These are phyloP conservation scores for Leersia perrieri DNA, from an alignment of 176 grass and related monocot species.

Conservation along the genomic window DNA sequence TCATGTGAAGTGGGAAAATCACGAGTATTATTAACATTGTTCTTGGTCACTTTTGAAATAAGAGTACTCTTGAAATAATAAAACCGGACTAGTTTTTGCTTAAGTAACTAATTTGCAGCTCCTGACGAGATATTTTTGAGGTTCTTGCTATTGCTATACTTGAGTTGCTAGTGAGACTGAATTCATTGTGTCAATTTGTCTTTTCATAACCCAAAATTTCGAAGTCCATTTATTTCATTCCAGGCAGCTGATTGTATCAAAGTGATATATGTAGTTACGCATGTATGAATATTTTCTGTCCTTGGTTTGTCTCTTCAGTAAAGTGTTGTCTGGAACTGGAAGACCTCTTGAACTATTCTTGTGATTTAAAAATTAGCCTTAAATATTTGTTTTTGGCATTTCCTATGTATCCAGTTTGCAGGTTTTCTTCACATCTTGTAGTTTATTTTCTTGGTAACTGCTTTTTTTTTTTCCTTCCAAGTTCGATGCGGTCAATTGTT, in stretches of 20 bases:
- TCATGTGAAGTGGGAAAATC: neutral
- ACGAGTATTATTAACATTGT: neutral
- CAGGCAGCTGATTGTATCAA: neutral
- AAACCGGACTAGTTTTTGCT: neutral
- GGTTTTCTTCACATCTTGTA: neutral
- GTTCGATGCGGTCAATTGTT: neutral
- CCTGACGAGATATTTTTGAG: neutral
- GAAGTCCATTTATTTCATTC: neutral
- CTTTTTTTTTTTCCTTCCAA: neutral
- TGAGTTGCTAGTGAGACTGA: neutral
- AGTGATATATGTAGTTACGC: neutral
- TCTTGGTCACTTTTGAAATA: neutral
- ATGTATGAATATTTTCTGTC: neutral
- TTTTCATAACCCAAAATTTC: neutral
- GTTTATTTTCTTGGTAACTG: slow-evolving; percentile 8
- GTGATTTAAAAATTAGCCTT: neutral
- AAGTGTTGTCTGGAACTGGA: neutral
- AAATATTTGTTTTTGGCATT: neutral
- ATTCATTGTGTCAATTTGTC: neutral
- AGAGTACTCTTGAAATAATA: no score
- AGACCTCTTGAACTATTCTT: neutral
- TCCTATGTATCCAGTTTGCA: neutral
- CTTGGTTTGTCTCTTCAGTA: neutral
- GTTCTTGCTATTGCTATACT: neutral
- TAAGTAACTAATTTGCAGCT: neutral